Percentiles rank a stretch among this genome's conserved stretches.
These are phyloP conservation scores for Seiridium cupressi DNA, from an alignment of 2,329 filamentous ascomycete species.

Conservation along the genomic window DNA sequence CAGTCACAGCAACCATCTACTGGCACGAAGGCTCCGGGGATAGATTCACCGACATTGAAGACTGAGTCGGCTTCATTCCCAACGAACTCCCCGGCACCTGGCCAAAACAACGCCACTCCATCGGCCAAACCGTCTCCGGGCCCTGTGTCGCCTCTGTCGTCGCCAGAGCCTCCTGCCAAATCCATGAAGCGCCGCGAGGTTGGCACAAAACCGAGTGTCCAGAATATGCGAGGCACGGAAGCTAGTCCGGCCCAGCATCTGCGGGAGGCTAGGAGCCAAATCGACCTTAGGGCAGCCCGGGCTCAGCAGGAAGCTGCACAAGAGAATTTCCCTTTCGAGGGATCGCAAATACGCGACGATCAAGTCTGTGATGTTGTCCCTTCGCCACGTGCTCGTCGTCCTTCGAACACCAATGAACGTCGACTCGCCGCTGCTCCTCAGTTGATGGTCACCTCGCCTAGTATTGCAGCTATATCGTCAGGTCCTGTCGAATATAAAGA, in stretches of 20 bases:
- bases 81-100: no score
- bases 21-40: neutral
- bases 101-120: no score
- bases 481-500: neutral
- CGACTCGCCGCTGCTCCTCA: neutral
- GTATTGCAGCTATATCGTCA: neutral
- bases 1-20: neutral
- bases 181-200: neutral
- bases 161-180: neutral
- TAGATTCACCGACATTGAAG: neutral
- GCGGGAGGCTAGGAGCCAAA: neutral
- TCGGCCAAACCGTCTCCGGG: neutral
- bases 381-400: neutral
- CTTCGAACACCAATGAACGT: neutral
- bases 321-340: neutral
- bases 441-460: neutral
- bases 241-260: neutral
- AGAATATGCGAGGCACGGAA: neutral
- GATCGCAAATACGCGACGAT: neutral
- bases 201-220: neutral
- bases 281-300: neutral
- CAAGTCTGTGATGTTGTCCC: neutral
- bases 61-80: neutral
- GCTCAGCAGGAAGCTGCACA: neutral
- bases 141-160: neutral